These are phyloP conservation scores for Monosporascus ibericus DNA, from an alignment of 2,329 filamentous ascomycete species.

Conservation along the genomic window DNA sequence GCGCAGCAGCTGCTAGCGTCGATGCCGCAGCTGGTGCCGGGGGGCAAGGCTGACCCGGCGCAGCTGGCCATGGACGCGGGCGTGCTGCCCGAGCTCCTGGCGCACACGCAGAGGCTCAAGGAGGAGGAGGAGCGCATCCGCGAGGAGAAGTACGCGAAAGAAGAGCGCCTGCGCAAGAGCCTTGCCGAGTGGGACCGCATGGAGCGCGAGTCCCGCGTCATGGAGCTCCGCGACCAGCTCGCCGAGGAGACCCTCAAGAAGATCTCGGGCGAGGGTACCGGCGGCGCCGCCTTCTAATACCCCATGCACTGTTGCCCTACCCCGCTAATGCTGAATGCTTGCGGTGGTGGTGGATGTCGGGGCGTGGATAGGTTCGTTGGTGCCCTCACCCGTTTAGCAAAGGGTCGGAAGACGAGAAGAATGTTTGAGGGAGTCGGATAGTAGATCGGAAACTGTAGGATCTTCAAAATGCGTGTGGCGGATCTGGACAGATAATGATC, in stretches of 20 bases:
- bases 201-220: constrained; percentile 47
- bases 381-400: too few relatives aligned
- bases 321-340: too few relatives aligned
- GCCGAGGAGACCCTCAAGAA: constrained; percentile 52
- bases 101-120: constrained; percentile 46
- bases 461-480: too few relatives aligned
- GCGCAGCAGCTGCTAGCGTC: constrained; percentile 47
- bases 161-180: constrained; percentile 48
- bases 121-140: constrained; percentile 54
- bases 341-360: too few relatives aligned
- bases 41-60: constrained; percentile 47
- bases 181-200: constrained; percentile 48
- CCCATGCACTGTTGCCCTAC: not conserved
- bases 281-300: constrained; percentile 47
- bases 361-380: not conserved
- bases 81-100: constrained; percentile 47
- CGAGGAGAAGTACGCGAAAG: constrained; percentile 45
- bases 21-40: constrained; percentile 45
- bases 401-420: too few relatives aligned
- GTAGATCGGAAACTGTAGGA: too few relatives aligned
- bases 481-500: too few relatives aligned
- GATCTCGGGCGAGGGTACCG: constrained; percentile 48
- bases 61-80: constrained; percentile 38
- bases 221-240: constrained; percentile 50
- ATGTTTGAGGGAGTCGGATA: too few relatives aligned